phyloP scores from a whole-genome alignment of 495 filamentous ascomycete species.

The Hypomontagnella monticulosa region DNA sequence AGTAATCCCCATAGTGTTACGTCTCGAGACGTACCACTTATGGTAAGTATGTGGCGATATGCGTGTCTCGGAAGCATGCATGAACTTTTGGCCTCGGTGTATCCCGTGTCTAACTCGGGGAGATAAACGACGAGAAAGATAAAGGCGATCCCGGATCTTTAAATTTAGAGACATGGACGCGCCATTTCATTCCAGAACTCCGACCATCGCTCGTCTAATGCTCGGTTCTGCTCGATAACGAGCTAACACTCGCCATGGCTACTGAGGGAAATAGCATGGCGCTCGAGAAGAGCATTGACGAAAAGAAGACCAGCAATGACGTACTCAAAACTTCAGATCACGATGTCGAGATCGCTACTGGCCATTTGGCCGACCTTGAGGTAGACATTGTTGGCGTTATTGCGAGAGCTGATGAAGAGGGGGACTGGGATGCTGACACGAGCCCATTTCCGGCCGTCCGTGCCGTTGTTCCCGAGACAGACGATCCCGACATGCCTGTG shows the following conservation, averaged over 20 bases:
- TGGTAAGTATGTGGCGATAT: no score
- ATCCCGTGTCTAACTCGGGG: no score
- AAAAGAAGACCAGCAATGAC: slow-evolving; percentile 22
- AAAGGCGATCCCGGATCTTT: no score
- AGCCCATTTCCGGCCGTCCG: slow-evolving; percentile 53
- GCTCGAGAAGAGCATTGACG: slow-evolving; percentile 1
- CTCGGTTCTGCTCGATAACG: neutral
- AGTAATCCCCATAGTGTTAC: no score
- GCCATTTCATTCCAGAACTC: neutral
- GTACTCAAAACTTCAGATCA: neutral
- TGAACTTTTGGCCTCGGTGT: no score
- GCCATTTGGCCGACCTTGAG: slow-evolving; percentile 46
- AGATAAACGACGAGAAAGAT: no score
- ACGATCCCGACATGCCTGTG: slow-evolving; percentile 42
- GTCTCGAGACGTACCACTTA: no score
- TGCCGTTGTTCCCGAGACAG: slow-evolving; percentile 51
- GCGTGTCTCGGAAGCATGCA: no score
- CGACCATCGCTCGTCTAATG: neutral
- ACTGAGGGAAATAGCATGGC: neutral
- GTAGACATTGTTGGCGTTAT: slow-evolving; percentile 43
- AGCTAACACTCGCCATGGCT: slow-evolving; percentile 9
- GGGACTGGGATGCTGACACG: slow-evolving; percentile 44
- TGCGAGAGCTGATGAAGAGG: slow-evolving; percentile 51
- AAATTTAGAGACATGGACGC: neutral
- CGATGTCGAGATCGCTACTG: slow-evolving; percentile 45